Evolutionary conservation across 768 basidiomycete species (phyloP).

Genomic region (Ephemerocybe angulata): DNA sequence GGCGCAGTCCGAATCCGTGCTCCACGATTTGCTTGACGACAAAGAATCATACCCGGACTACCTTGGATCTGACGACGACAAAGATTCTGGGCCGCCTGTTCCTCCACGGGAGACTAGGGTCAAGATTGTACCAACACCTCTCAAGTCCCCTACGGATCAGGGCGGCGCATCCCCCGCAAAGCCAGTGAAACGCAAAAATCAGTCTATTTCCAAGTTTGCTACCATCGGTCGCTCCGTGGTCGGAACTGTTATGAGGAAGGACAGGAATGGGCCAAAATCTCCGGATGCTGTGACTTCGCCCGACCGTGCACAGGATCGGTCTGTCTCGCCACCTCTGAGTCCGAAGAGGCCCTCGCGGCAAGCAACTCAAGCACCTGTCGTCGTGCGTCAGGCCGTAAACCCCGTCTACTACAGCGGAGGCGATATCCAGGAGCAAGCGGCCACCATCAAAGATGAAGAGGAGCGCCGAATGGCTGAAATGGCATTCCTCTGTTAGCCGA

Average conservation of each 20-base stretch:
- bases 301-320: no score
- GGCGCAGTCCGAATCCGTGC: not conserved
- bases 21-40: not conserved
- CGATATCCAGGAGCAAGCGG: constrained; percentile 52
- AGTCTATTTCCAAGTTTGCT: not conserved
- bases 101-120: constrained; percentile 1
- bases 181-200: constrained; percentile 34
- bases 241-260: constrained; percentile 31
- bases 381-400: constrained; percentile 40
- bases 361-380: not conserved
- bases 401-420: constrained; percentile 60
- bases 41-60: not conserved
- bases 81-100: constrained; percentile 1
- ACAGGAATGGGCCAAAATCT: no score
- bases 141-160: not conserved
- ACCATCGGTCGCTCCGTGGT: constrained; percentile 40
- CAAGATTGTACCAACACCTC: not conserved
- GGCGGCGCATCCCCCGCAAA: no score
- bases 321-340: constrained; percentile 4
- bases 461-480: constrained; percentile 65
- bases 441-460: constrained; percentile 63
- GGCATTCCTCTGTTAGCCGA: constrained; percentile 50
- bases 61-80: not conserved
- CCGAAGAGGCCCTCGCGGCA: not conserved
- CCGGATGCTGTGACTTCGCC: no score